Evolutionary conservation across 2,329 filamentous ascomycete species (phyloP).

Genomic region (Stagonosporopsis rhizophila): DNA sequence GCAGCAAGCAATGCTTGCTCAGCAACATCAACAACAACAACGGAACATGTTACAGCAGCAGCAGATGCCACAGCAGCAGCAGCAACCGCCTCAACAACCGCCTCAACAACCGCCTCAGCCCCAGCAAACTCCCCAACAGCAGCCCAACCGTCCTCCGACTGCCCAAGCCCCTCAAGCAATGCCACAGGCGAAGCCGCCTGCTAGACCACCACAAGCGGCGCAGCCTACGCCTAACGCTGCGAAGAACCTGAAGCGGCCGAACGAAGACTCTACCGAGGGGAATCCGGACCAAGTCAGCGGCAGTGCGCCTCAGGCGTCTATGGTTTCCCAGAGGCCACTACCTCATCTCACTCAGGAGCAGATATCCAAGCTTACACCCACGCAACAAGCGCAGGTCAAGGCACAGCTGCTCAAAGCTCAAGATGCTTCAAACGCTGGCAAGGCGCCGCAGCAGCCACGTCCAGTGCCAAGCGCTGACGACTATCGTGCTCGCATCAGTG

Average conservation of each 20-base stretch:
- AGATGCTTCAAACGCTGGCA: slow-evolving; percentile 40
- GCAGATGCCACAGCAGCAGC: slow-evolving; percentile 39
- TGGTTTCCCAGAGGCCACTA: slow-evolving; percentile 41
- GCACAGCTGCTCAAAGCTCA: slow-evolving; percentile 45
- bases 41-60: slow-evolving; percentile 30
- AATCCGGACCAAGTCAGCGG: slow-evolving; percentile 34
- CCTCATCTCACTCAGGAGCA: slow-evolving; percentile 44
- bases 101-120: slow-evolving; percentile 24
- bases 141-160: slow-evolving; percentile 6
- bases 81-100: slow-evolving; percentile 13
- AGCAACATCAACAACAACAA: slow-evolving; percentile 15
- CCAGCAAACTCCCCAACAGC: slow-evolving; percentile 10
- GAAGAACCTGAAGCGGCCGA: slow-evolving; percentile 46
- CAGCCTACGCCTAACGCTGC: slow-evolving; percentile 30
- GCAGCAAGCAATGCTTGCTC: slow-evolving; percentile 24
- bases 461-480: slow-evolving; percentile 32
- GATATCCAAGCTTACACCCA: slow-evolving; percentile 41
- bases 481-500: slow-evolving; percentile 33
- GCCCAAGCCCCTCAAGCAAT: slow-evolving; percentile 7
- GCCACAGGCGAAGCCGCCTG: slow-evolving; percentile 28
- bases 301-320: slow-evolving; percentile 46
- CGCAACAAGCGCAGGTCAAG: slow-evolving; percentile 43
- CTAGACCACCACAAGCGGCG: slow-evolving; percentile 26
- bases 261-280: slow-evolving; percentile 52
- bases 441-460: slow-evolving; percentile 35